Percentiles rank a stretch among this genome's conserved stretches.
phyloP scores from a whole-genome alignment of 2,329 filamentous ascomycete genomes.

The Fusarium sp. region DNA sequence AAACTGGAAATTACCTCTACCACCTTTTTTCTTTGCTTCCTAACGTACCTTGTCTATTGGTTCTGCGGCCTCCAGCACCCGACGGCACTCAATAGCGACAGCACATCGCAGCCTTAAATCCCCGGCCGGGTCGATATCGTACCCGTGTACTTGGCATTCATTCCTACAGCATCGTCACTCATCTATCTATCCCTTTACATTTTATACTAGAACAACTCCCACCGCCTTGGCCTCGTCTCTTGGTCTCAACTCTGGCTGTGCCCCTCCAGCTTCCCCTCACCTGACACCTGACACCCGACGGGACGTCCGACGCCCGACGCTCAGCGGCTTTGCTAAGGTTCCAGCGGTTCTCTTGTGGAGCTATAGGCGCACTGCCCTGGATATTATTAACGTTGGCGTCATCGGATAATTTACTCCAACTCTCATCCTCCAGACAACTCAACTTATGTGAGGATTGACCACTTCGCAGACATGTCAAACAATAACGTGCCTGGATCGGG shows the following conservation, averaged over 20 bases:
- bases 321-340: constrained; percentile 13
- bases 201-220: too few relatives aligned
- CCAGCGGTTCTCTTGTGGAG: constrained; percentile 26
- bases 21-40: too few relatives aligned
- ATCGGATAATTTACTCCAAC: constrained; percentile 35
- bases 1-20: too few relatives aligned
- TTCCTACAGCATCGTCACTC: too few relatives aligned
- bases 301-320: constrained; percentile 2
- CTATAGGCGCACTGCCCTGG: neutral
- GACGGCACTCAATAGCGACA: too few relatives aligned
- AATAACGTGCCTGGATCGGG: constrained; percentile 40
- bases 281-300: constrained; percentile 16
- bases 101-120: too few relatives aligned
- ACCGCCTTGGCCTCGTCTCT: too few relatives aligned
- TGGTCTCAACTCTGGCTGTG: neutral
- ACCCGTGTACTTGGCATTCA: too few relatives aligned
- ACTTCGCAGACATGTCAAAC: constrained; percentile 47
- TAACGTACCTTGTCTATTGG: too few relatives aligned
- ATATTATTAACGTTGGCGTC: constrained; percentile 17
- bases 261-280: constrained; percentile 40
- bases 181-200: too few relatives aligned
- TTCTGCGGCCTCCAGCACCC: too few relatives aligned
- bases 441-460: constrained; percentile 43
- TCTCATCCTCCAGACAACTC: constrained; percentile 4
- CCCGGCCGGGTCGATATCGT: too few relatives aligned